These are phyloP conservation scores for Cladophialophora exuberans DNA, from an alignment of 2,329 filamentous ascomycete species.

Conservation along the genomic window DNA sequence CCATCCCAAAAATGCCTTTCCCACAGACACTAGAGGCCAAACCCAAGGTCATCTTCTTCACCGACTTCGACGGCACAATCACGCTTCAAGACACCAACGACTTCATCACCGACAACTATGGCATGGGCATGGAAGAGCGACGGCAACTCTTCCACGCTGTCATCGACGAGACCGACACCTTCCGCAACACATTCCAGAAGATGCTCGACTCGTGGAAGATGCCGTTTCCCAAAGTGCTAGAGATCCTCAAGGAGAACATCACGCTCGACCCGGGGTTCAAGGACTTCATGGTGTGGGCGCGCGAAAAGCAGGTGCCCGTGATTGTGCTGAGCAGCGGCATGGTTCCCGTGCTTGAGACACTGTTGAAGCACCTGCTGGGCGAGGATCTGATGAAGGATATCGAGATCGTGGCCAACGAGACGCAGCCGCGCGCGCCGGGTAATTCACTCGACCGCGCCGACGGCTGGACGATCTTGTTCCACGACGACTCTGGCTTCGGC, in stretches of 20 bases:
- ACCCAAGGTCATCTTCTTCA: slow-evolving; percentile 96
- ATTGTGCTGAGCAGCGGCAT: slow-evolving; percentile 92
- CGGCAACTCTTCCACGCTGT: slow-evolving; percentile 75
- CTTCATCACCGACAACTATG: slow-evolving; percentile 83
- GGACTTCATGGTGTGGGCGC: slow-evolving; percentile 83
- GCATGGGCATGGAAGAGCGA: slow-evolving; percentile 75
- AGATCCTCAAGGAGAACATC: slow-evolving; percentile 78
- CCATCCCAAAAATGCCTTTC: slow-evolving; percentile 28
- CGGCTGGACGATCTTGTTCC: slow-evolving; percentile 87
- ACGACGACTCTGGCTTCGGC: slow-evolving; percentile 81
- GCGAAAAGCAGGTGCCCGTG: slow-evolving; percentile 81
- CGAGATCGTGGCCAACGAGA: slow-evolving; percentile 88
- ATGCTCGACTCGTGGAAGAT: slow-evolving; percentile 88
- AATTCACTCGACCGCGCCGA: slow-evolving; percentile 76
- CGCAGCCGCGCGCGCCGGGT: slow-evolving; percentile 64
- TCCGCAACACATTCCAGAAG: slow-evolving; percentile 73
- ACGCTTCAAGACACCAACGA: slow-evolving; percentile 74
- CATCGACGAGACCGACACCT: slow-evolving; percentile 61
- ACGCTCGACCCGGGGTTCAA: slow-evolving; percentile 85
- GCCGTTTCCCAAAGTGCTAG: slow-evolving; percentile 81
- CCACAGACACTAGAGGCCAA: slow-evolving; percentile 50
- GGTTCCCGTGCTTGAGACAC: slow-evolving; percentile 83
- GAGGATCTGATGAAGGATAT: slow-evolving; percentile 71
- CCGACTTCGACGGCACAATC: slow-evolving; percentile 97
- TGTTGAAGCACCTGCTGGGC: slow-evolving; percentile 81